These are phyloP conservation scores for Paraconiothyrium brasiliense DNA, from an alignment of 2,329 filamentous ascomycete species.

Conservation along the genomic window DNA sequence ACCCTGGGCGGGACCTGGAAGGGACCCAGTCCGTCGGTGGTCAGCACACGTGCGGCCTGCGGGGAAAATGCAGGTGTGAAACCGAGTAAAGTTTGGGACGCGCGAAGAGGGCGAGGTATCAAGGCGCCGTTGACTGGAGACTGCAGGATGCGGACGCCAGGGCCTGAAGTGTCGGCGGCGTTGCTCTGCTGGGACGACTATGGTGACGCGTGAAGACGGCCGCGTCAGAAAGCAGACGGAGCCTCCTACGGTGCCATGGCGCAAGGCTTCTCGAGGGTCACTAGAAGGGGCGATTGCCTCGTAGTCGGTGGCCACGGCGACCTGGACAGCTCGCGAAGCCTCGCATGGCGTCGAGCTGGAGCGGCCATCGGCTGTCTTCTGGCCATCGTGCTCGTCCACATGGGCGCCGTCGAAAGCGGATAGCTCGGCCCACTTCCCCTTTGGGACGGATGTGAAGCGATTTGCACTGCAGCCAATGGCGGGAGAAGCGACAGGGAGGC, in stretches of 20 bases:
- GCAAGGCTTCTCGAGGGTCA: slow-evolving; percentile 10
- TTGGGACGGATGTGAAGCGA: slow-evolving; percentile 20
- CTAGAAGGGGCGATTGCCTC: slow-evolving; percentile 10
- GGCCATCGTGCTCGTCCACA: not conserved
- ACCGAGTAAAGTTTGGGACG: slow-evolving; percentile 37
- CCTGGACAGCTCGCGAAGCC: not conserved
- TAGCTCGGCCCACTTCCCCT: slow-evolving; percentile 31
- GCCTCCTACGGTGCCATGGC: not conserved
- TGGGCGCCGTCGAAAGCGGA: slow-evolving; percentile 16
- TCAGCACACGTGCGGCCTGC: slow-evolving; percentile 49
- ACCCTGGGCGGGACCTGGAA: slow-evolving; percentile 35
- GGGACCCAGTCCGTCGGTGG: slow-evolving; percentile 39
- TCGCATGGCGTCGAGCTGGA: slow-evolving; percentile 2
- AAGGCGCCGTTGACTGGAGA: slow-evolving; percentile 24
- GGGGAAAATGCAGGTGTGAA: slow-evolving; percentile 49
- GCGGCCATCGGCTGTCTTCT: not conserved
- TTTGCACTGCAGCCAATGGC: slow-evolving; percentile 24
- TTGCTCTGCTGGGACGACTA: slow-evolving; percentile 8
- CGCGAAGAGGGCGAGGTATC: slow-evolving; percentile 26
- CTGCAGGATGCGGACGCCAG: slow-evolving; percentile 19
- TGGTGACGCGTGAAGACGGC: slow-evolving; percentile 1
- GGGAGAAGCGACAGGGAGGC: not conserved
- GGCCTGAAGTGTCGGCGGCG: slow-evolving; percentile 2
- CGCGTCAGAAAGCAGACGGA: slow-evolving; percentile 11
- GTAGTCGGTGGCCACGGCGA: not conserved